phyloP scores from a whole-genome alignment of 192 early-diverging fungal genomes.

The Mortierella hygrophila region DNA sequence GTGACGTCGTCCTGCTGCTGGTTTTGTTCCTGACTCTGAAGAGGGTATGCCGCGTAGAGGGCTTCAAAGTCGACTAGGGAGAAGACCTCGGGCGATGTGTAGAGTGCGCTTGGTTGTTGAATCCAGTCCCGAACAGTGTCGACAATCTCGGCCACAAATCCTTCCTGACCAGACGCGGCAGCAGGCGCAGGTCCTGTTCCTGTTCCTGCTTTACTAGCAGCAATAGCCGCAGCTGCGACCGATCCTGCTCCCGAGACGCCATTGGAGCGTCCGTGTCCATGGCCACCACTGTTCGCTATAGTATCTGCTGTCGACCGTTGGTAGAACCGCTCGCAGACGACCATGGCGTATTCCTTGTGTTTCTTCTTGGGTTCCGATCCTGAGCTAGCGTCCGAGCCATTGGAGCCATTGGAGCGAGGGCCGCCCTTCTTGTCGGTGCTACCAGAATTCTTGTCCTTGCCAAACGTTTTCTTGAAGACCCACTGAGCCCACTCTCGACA shows the following conservation, averaged over 20 bases:
- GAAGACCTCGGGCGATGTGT: slow-evolving; percentile 62
- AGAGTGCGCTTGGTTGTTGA: slow-evolving; percentile 59
- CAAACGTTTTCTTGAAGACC: slow-evolving; percentile 78
- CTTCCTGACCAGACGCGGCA: slow-evolving; percentile 26
- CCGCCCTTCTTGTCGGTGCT: slow-evolving; percentile 38
- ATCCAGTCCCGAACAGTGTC: slow-evolving; percentile 59
- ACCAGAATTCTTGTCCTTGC: slow-evolving; percentile 42
- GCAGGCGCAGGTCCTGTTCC: slow-evolving; percentile 22
- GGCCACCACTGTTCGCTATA: not conserved
- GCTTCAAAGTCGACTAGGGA: slow-evolving; percentile 63
- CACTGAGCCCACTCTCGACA: slow-evolving; percentile 86
- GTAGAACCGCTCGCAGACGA: slow-evolving; percentile 51
- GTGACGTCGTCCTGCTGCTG: slow-evolving; percentile 64
- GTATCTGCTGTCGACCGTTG: slow-evolving; percentile 51
- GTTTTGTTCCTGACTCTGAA: slow-evolving; percentile 70
- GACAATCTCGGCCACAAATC: slow-evolving; percentile 50
- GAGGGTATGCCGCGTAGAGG: slow-evolving; percentile 50
- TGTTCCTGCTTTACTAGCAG: slow-evolving; percentile 48
- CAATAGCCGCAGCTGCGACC: slow-evolving; percentile 45
- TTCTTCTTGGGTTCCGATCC: slow-evolving; percentile 39
- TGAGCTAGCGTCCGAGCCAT: not conserved
- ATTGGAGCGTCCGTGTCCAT: slow-evolving; percentile 14
- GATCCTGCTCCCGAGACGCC: slow-evolving; percentile 40
- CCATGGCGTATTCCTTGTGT: slow-evolving; percentile 55
- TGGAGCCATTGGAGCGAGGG: slow-evolving; percentile 43